Conservation (phyloP, 768 basidiomycete genomes). For the Russula sp. region DNA sequence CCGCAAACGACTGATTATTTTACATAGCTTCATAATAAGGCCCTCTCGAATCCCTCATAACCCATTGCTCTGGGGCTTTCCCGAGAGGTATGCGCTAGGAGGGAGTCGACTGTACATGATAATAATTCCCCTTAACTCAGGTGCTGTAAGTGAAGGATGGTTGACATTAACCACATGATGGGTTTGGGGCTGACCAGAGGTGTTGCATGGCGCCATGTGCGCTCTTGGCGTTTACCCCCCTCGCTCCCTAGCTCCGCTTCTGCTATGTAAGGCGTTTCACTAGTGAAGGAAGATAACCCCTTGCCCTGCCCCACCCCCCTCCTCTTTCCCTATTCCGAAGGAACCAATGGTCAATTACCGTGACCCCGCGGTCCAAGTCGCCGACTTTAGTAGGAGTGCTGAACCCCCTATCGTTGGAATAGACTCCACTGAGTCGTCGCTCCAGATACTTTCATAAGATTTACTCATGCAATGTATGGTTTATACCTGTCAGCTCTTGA, state of each 20-base stretch:
- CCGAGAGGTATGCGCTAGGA: neutral
- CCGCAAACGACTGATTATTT: no score
- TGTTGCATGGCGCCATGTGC: no score
- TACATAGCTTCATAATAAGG: no score
- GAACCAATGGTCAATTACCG: neutral
- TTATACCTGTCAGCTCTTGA: constrained; percentile 7
- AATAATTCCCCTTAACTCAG: no score
- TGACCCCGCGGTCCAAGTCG: neutral
- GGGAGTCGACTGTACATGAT: neutral
- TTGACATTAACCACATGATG: no score
- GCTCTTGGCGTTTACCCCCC: no score
- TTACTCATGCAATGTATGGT: neutral
- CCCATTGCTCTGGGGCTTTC: neutral
- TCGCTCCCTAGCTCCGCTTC: no score
- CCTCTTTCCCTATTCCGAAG: neutral
- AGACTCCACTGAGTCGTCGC: neutral
- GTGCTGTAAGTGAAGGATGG: no score
- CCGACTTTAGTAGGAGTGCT: constrained; percentile 5
- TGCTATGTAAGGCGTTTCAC: neutral
- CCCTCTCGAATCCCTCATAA: neutral
- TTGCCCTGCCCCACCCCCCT: neutral
- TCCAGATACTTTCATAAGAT: neutral
- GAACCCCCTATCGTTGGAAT: neutral
- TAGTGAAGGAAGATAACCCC: neutral
- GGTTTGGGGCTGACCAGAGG: no score